Percentiles rank a stretch among this genome's conserved stretches.
These are phyloP conservation scores for Anethum foeniculum DNA, from an alignment of 140 eudicot genomes.

Conservation along the genomic window DNA sequence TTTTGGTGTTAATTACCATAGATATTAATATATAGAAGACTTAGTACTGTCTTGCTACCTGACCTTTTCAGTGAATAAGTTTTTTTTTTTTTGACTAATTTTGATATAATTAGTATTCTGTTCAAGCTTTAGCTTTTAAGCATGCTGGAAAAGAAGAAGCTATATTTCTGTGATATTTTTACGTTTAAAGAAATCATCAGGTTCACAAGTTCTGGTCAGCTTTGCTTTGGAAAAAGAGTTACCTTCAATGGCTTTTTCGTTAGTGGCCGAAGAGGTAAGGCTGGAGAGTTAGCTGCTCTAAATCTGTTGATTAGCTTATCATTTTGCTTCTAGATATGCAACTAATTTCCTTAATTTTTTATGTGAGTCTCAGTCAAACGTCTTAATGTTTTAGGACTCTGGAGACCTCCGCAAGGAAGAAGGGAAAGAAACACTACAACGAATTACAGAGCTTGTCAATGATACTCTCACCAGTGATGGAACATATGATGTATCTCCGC, in stretches of 20 bases:
- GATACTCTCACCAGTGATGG: slow-evolving; percentile 72
- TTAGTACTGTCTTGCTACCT: not conserved
- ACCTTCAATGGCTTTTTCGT: slow-evolving; percentile 59
- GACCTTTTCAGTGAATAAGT: not conserved
- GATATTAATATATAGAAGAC: not conserved
- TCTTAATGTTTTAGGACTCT: slow-evolving; percentile 53
- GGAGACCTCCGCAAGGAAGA: slow-evolving; percentile 81
- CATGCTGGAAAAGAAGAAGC: not conserved
- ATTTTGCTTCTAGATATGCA: not conserved
- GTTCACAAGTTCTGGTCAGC: slow-evolving; percentile 90
- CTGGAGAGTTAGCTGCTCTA: not conserved
- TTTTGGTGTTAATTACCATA: not conserved
- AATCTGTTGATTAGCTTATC: not conserved
- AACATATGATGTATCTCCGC: slow-evolving; percentile 32
- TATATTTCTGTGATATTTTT: not conserved
- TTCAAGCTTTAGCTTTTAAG: not conserved
- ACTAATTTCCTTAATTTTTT: not conserved
- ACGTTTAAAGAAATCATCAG: slow-evolving; percentile 22
- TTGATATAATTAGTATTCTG: not conserved
- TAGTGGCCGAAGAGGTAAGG: slow-evolving; percentile 90
- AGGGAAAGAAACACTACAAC: slow-evolving; percentile 65
- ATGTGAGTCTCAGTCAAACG: not conserved
- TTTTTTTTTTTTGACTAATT: no score
- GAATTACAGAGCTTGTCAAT: slow-evolving; percentile 74
- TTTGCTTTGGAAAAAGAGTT: slow-evolving; percentile 71